phyloP scores from a whole-genome alignment of 2,329 filamentous ascomycete species.

The Basipetospora sp. region DNA sequence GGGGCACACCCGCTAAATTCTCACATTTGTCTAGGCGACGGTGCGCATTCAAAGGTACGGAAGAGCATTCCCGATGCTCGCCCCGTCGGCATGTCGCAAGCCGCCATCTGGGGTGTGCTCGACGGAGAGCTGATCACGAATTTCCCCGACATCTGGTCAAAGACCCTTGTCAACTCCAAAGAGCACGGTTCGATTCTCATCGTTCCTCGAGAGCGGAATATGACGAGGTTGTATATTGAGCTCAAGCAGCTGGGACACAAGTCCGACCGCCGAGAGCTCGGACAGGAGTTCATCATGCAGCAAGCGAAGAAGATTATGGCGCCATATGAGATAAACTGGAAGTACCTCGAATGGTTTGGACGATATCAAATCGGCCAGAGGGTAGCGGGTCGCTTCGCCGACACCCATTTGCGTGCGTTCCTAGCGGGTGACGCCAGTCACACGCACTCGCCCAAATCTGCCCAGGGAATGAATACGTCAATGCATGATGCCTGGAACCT shows the following conservation, averaged over 20 bases:
- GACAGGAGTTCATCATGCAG: slow-evolving; percentile 56
- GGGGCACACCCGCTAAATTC: slow-evolving; percentile 1
- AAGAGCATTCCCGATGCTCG: slow-evolving; percentile 44
- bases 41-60: slow-evolving; percentile 56
- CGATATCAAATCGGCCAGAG: slow-evolving; percentile 58
- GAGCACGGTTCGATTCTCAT: slow-evolving; percentile 56
- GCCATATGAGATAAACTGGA: slow-evolving; percentile 43
- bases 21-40: slow-evolving; percentile 36
- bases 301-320: slow-evolving; percentile 46
- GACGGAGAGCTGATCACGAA: slow-evolving; percentile 57
- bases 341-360: slow-evolving; percentile 54
- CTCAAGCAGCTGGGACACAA: slow-evolving; percentile 32
- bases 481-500: slow-evolving; percentile 50
- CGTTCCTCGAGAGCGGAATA: slow-evolving; percentile 56
- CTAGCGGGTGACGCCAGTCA: slow-evolving; percentile 57
- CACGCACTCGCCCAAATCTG: slow-evolving; percentile 58
- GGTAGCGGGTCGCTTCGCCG: slow-evolving; percentile 54
- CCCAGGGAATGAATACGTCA: slow-evolving; percentile 51
- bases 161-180: slow-evolving; percentile 54
- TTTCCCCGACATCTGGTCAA: slow-evolving; percentile 63
- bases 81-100: slow-evolving; percentile 39
- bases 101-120: slow-evolving; percentile 53
- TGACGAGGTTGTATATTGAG: slow-evolving; percentile 50
- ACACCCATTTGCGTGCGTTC: slow-evolving; percentile 48
- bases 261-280: slow-evolving; percentile 26